Evolutionary conservation across 768 basidiomycete genomes (phyloP), one percentile per base, ranked within the genome.

Genomic region (Russula virescens): DNA sequence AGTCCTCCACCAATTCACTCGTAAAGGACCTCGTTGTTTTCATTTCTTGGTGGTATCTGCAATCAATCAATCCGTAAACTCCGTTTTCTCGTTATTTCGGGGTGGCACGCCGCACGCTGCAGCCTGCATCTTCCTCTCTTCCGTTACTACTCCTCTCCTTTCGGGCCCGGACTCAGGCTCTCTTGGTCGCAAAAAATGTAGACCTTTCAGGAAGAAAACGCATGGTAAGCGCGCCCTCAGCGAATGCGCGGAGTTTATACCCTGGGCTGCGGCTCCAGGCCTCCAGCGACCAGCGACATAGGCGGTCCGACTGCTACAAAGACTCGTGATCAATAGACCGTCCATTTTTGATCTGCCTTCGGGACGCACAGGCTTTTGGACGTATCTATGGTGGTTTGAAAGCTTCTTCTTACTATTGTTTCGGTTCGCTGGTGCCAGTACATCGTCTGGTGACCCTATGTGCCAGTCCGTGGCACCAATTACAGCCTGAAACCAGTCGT

Each of bases 341-440:
- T 43, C 16, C 14, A 40, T 31, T 21, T 60, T 31, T 13, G 31
- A 4, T 8, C 31, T 31, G 2, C 18, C 26, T 0, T 7, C 11
- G 26, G 28, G 47, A 60, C 58, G 63, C 63, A 21, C 53, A 21
- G 5, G 10, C 25, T 60, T 47, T 64, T 31, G 53, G 58, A 7
- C 38, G 38, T 31, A 31, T 52, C 2, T 42, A 46, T 21, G 21
- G 19, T 25, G 25, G 5, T 55, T 25, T 45, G 50, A 53, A 38
- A 50, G n/a, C n/a, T n/a, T 9, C 31, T 55, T 55, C 10, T 31
- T 42, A 25, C 49, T 34, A 2, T 31, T 34, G 10, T 55, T n/a
- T 48, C 28, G 28, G 46, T 9, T n/a, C 18, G 18, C 23, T 21
- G 19, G 23, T 18, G 21, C 31, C 40, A 7, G 1, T 26, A 14